Evolutionary conservation across 139 green algal genomes (phyloP).

Genomic region (Tetraselmis striata): DNA sequence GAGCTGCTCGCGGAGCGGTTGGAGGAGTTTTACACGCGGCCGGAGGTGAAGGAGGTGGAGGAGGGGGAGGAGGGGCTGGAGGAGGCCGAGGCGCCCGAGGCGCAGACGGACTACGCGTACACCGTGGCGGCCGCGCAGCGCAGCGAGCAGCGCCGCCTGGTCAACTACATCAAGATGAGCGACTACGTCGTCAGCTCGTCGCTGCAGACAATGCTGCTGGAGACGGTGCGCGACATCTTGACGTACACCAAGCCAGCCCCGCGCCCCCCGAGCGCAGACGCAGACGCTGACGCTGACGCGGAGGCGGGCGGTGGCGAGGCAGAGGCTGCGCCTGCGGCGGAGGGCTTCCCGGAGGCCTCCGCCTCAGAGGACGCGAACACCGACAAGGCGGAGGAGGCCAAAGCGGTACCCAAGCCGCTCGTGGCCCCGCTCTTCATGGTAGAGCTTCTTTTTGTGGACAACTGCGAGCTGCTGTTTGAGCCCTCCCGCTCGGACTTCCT

Average conservation of each 20-base stretch:
- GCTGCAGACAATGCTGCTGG: constrained; percentile 54
- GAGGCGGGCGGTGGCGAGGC: constrained; percentile 4
- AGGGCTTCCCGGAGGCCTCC: no score
- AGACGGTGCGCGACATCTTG: constrained; percentile 35
- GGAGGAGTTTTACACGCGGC: constrained; percentile 20
- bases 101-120: constrained; percentile 54
- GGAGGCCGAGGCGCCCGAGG: background rate
- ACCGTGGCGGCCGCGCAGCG: constrained; percentile 63
- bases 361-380: constrained; percentile 13
- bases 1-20: constrained; percentile 52
- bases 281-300: constrained; percentile 6
- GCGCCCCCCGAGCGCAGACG: background rate
- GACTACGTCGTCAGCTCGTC: constrained; percentile 76
- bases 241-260: constrained; percentile 3
- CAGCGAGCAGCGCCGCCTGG: constrained; percentile 61
- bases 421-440: constrained; percentile 47
- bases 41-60: background rate
- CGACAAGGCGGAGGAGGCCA: background rate
- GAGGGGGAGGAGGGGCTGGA: background rate
- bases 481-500: constrained; percentile 26
- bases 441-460: constrained; percentile 47
- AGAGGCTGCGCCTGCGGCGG: no score
- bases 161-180: constrained; percentile 64
- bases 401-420: background rate
- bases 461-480: constrained; percentile 34